Conservation (phyloP, 2,329 filamentous ascomycete genomes). For the Pseudopyricularia cyperi region DNA sequence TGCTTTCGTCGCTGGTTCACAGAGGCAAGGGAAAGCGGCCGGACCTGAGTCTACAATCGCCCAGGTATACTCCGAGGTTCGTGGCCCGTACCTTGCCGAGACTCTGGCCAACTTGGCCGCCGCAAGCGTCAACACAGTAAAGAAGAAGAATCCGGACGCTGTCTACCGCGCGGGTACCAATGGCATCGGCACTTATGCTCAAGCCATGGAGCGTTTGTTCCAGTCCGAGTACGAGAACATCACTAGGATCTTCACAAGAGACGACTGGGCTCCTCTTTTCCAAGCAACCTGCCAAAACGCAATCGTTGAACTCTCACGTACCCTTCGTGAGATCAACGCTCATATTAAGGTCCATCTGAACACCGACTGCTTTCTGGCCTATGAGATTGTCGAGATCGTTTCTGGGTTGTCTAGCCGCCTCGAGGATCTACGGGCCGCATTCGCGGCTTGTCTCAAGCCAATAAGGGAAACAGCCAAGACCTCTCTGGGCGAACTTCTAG, state of each 20-base stretch:
- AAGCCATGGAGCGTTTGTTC: slow-evolving; percentile 77
- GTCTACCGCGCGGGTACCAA: slow-evolving; percentile 83
- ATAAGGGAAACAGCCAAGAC: slow-evolving; percentile 84
- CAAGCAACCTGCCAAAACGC: slow-evolving; percentile 66
- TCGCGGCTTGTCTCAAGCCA: slow-evolving; percentile 78
- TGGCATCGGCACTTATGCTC: slow-evolving; percentile 80
- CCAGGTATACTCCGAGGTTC: slow-evolving; percentile 72
- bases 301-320: slow-evolving; percentile 71
- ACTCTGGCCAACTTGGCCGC: slow-evolving; percentile 78
- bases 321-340: slow-evolving; percentile 74
- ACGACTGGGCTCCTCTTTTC: slow-evolving; percentile 73
- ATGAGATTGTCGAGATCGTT: slow-evolving; percentile 88
- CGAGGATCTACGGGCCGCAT: slow-evolving; percentile 72
- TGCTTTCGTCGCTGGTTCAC: slow-evolving; percentile 54
- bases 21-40: slow-evolving; percentile 25
- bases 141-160: slow-evolving; percentile 68
- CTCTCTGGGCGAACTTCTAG: slow-evolving; percentile 70
- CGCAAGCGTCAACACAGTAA: slow-evolving; percentile 72
- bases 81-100: slow-evolving; percentile 72
- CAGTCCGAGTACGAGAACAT: slow-evolving; percentile 85
- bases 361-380: slow-evolving; percentile 89
- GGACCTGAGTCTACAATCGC: slow-evolving; percentile 55
- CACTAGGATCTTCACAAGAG: slow-evolving; percentile 69
- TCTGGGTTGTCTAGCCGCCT: slow-evolving; percentile 66
- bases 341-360: slow-evolving; percentile 78